Evolutionary conservation across 805 yeast species (phyloP).

Genomic region (Zygosaccharomyces rouxii): DNA sequence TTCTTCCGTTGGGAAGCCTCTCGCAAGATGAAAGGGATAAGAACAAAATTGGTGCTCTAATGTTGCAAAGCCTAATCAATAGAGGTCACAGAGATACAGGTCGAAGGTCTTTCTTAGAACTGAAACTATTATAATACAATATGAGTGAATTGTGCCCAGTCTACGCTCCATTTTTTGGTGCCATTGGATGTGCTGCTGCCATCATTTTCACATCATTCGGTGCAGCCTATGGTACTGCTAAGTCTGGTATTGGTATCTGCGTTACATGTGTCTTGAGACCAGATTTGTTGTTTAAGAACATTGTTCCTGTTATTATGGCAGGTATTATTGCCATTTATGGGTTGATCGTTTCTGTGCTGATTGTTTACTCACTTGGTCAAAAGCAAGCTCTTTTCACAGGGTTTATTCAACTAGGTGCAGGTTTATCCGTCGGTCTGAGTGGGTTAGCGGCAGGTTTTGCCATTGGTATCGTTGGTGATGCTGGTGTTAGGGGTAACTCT

Average conservation of each 20-base stretch:
- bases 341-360: constrained; percentile 90
- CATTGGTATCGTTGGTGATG: constrained; percentile 99
- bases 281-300: constrained; percentile 85
- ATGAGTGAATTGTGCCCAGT: constrained; percentile 40
- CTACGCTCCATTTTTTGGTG: constrained; percentile 90
- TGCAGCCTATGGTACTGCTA: constrained; percentile 99
- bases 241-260: constrained; percentile 98
- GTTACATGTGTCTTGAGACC: constrained; percentile 98
- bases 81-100: background rate
- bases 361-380: constrained; percentile 84
- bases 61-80: background rate
- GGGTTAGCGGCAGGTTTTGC: constrained; percentile 99
- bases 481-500: constrained; percentile 97
- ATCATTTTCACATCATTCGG: constrained; percentile 98
- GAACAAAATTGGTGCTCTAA: background rate
- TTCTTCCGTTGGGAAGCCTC: constrained; percentile 11
- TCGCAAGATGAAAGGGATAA: constrained; percentile 10
- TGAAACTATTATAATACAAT: background rate
- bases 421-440: constrained; percentile 93
- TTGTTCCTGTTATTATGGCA: constrained; percentile 98
- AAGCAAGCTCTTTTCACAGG: constrained; percentile 93
- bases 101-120: background rate
- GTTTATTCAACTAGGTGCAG: constrained; percentile 97
- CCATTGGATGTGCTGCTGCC: constrained; percentile 99
- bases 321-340: constrained; percentile 99